A percentile compares a stretch with the other conserved stretches of the same genome.
These are phyloP conservation scores for Leptoxyphium fumago DNA, from an alignment of 2,329 filamentous ascomycete species.

Conservation along the genomic window DNA sequence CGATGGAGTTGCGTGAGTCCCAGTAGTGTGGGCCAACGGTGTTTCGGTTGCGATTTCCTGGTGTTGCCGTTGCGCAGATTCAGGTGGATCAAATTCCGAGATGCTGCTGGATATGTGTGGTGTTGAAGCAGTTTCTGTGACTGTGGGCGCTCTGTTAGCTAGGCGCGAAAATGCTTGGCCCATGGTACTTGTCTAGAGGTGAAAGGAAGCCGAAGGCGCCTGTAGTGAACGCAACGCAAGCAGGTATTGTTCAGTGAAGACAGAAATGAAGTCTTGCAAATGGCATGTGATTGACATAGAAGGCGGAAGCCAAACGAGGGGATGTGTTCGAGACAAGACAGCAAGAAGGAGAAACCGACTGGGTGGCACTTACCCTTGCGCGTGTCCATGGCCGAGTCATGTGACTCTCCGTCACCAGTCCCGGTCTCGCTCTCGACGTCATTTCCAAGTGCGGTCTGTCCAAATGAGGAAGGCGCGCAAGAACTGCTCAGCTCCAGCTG, in stretches of 20 bases:
- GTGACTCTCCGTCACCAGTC: no score
- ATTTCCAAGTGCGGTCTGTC: neutral
- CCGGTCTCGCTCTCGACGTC: neutral
- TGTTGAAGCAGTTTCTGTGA: neutral
- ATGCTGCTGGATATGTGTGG: neutral
- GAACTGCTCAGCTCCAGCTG: neutral
- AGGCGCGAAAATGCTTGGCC: neutral
- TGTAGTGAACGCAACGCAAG: no score
- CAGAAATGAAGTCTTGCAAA: no score
- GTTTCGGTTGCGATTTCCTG: neutral
- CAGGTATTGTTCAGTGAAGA: no score
- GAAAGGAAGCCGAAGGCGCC: no score
- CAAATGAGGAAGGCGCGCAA: neutral
- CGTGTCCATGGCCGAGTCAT: neutral
- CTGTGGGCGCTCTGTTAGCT: neutral
- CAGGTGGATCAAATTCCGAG: neutral
- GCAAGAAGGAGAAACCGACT: no score
- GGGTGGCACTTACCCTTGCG: neutral
- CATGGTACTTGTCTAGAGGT: neutral
- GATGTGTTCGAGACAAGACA: no score
- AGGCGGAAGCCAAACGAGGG: no score
- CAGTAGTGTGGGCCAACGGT: neutral
- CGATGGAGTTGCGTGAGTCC: no score
- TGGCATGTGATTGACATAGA: no score
- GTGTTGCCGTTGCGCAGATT: neutral